These are phyloP conservation scores for Aleurites moluccanus DNA, from an alignment of 441 rosid species.

Conservation along the genomic window DNA sequence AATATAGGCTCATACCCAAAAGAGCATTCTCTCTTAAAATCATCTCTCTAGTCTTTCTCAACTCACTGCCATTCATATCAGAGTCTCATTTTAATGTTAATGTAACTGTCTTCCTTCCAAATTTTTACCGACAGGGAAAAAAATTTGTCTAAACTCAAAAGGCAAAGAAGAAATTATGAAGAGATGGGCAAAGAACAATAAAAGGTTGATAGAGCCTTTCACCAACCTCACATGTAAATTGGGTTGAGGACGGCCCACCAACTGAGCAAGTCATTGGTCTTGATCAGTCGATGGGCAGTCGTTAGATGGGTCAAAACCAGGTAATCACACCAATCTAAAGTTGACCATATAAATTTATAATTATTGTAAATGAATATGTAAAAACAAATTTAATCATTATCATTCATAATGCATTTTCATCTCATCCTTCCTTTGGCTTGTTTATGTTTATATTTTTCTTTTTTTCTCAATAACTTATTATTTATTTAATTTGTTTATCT, in stretches of 20 bases:
- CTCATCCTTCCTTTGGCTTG: too few relatives aligned
- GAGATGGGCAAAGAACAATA: constrained; percentile 20
- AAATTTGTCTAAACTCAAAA: not conserved
- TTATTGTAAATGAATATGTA: not conserved
- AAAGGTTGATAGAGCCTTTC: constrained; percentile 47
- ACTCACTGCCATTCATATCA: constrained; percentile 19
- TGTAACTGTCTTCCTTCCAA: not conserved
- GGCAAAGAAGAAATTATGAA: constrained; percentile 10
- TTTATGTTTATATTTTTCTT: not conserved
- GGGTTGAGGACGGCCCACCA: constrained; percentile 47
- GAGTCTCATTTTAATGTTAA: not conserved
- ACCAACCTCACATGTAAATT: constrained; percentile 58
- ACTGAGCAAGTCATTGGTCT: constrained; percentile 37
- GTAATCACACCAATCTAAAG: constrained; percentile 17
- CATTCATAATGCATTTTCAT: not conserved
- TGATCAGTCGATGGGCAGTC: constrained; percentile 36
- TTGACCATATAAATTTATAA: not conserved
- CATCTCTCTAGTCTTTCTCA: constrained; percentile 12
- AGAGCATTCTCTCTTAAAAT: not conserved
- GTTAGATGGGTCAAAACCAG: constrained; percentile 27
- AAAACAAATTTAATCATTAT: not conserved
- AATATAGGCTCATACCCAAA: constrained; percentile 2
- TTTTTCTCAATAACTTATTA: not conserved
- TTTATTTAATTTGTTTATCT: too few relatives aligned
- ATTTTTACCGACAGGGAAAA: constrained; percentile 4